A percentile compares a stretch with the other conserved stretches of the same genome.
Conservation (phyloP, 768 basidiomycete species). For the Lactifluus piperatus region DNA sequence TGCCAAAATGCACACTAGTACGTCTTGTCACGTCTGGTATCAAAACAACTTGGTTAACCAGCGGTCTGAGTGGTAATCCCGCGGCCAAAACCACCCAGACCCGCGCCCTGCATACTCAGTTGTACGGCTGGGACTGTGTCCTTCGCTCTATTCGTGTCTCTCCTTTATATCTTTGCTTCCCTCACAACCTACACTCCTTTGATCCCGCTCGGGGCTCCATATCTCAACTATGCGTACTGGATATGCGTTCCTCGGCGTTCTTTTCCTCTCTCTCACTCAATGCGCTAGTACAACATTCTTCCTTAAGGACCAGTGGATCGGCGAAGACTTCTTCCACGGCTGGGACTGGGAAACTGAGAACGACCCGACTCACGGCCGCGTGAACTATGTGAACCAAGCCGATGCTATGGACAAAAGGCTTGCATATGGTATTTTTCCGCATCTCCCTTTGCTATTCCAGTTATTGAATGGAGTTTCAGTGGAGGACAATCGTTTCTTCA, state of each 20-base stretch:
- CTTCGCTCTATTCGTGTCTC: constrained; percentile 22
- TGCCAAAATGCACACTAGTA: neutral
- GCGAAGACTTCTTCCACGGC: constrained; percentile 35
- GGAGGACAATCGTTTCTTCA: constrained; percentile 39
- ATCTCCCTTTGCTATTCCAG: neutral
- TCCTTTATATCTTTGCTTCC: constrained; percentile 23
- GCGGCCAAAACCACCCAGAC: neutral
- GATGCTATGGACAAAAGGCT: constrained; percentile 38
- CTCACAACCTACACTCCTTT: constrained; percentile 20
- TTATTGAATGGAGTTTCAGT: constrained; percentile 23
- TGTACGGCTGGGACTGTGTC: constrained; percentile 5
- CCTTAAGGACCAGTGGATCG: constrained; percentile 23
- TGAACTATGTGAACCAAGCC: constrained; percentile 43
- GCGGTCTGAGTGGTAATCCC: neutral
- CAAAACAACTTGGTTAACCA: neutral
- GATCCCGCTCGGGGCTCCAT: constrained; percentile 15
- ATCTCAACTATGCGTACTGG: constrained; percentile 29
- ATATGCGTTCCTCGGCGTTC: constrained; percentile 20
- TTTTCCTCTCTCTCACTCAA: neutral
- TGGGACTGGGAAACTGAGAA: constrained; percentile 43
- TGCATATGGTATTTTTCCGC: constrained; percentile 35
- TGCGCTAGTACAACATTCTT: constrained; percentile 6
- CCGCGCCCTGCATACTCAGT: neutral
- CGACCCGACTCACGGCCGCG: constrained; percentile 61
- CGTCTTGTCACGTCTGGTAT: neutral